Base-by-base conservation (phyloP, 148 eudicot genomes). In the Silene uniflora region DNA sequence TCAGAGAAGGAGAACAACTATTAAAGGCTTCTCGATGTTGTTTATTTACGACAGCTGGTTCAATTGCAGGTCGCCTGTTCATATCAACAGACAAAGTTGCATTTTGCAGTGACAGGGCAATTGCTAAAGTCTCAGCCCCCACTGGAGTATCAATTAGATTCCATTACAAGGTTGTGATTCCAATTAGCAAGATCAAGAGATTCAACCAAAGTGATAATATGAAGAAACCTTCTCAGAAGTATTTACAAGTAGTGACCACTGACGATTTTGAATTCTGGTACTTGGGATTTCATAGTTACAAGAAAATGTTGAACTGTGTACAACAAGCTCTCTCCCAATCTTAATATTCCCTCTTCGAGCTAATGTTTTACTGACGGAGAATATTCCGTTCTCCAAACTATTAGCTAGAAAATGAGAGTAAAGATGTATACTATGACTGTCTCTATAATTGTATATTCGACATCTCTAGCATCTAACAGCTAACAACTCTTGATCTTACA, bases 251-350 rank as follows among this genome's bases (percentile, higher is more conserved):
- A 56, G 76, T 74, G 3, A 83, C 88, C 0, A 44, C 59, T 3
- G 85, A 83, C 42, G 62, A 86, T 39, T 83, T 69, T 39, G 81
- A 81, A 56, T 83, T 86, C 69, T 86, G 86, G 88, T 83, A 83
- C 58, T 46, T 72, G 68, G 86, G 84, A 6, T 79, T 87, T 49
- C 21, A 72, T 1, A 84, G 66, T 58, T 78, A 82, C 46, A 75
- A 73, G 25, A 87, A 73, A 35, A 76, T 79, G 7, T 62, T 73
- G 56, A 81, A 67, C 11, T 69, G 80, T 39, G 21, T 83, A 14
- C 83, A 80, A 11, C 74, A 78, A 29, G 77, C 77, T 2, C 52
- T 67, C 32, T 12, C 23, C 46, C 17, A 47, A 46, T 23, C 62
- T 27, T 72, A 24, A 5, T 6, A 29, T 27, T 7, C 64, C 5